Conservation (phyloP, 768 basidiomycete genomes). For the Cyathus striatus region DNA sequence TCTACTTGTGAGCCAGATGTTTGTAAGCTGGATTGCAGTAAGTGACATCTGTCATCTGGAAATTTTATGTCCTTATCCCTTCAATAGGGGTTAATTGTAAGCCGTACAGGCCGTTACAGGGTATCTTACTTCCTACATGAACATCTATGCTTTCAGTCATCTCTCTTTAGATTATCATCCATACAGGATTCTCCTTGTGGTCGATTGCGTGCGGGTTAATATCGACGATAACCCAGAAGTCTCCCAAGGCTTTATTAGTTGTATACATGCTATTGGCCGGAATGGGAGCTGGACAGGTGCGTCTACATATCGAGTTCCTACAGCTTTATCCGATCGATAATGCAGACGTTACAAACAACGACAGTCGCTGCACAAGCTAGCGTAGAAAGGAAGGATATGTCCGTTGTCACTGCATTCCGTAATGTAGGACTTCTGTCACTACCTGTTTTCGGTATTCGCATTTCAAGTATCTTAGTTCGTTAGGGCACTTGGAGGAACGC, state of each 20-base stretch:
- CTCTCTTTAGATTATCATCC: conserved; percentile 46
- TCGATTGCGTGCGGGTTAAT: conserved; percentile 65
- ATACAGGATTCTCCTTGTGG: conserved; percentile 64
- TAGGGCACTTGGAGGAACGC: conserved; percentile 63
- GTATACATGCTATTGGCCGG: conserved; percentile 59
- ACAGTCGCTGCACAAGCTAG: conserved; percentile 73
- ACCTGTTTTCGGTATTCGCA: background rate
- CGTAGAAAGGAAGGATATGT: conserved; percentile 68
- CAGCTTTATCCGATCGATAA: background rate
- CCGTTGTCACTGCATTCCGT: conserved; percentile 65
- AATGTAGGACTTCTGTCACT: conserved; percentile 34
- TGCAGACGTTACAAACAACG: conserved; percentile 55
- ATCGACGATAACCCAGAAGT: conserved; percentile 52
- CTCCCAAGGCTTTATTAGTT: conserved; percentile 45
- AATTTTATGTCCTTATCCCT: background rate
- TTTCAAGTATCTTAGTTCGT: conserved; percentile 42
- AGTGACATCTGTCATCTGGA: conserved; percentile 10
- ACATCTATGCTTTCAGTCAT: background rate
- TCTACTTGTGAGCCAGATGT: conserved; percentile 59
- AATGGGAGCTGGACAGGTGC: conserved; percentile 53
- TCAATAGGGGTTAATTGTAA: conserved; percentile 54
- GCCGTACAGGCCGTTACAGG: conserved; percentile 59
- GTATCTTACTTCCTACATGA: conserved; percentile 16
- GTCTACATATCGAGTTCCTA: conserved; percentile 10
- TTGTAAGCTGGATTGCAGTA: conserved; percentile 50